Evolutionary conservation across 768 basidiomycete genomes (phyloP).

Genomic region (Coprinellus micaceus): DNA sequence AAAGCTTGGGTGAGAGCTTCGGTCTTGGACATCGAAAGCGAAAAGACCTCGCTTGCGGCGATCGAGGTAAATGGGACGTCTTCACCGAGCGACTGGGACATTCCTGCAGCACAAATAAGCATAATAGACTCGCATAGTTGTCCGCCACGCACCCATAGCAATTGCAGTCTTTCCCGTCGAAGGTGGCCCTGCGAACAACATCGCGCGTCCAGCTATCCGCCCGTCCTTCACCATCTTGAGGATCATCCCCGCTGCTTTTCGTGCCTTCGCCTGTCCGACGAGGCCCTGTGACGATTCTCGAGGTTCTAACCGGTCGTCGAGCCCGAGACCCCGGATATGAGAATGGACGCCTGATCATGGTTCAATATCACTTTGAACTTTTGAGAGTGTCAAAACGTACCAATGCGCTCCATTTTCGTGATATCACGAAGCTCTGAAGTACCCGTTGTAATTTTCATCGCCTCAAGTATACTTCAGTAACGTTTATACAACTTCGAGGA

Average conservation of each 20-base stretch:
- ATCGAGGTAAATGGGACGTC: conserved; percentile 99
- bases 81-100: conserved; percentile 91
- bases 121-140: too few relatives aligned
- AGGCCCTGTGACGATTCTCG: conserved; percentile 88
- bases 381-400: conserved; percentile 88
- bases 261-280: conserved; percentile 94
- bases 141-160: conserved; percentile 85
- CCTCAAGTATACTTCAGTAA: not conserved
- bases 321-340: conserved; percentile 92
- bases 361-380: not conserved
- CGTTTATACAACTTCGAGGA: too few relatives aligned
- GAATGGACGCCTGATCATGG: conserved; percentile 71
- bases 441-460: conserved; percentile 5
- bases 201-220: conserved; percentile 90
- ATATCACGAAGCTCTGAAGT: conserved; percentile 5
- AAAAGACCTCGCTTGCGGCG: conserved; percentile 96
- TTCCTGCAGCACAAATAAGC: conserved; percentile 50
- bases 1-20: conserved; percentile 97
- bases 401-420: conserved; percentile 64
- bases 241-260: conserved; percentile 96
- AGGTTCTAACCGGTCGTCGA: conserved; percentile 90
- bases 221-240: conserved; percentile 98
- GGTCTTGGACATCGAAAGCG: conserved; percentile 96
- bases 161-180: conserved; percentile 98
- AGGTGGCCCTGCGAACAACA: conserved; percentile 96